Conservation (phyloP, 768 basidiomycete species). For the Macrolepiota albuminosa region DNA sequence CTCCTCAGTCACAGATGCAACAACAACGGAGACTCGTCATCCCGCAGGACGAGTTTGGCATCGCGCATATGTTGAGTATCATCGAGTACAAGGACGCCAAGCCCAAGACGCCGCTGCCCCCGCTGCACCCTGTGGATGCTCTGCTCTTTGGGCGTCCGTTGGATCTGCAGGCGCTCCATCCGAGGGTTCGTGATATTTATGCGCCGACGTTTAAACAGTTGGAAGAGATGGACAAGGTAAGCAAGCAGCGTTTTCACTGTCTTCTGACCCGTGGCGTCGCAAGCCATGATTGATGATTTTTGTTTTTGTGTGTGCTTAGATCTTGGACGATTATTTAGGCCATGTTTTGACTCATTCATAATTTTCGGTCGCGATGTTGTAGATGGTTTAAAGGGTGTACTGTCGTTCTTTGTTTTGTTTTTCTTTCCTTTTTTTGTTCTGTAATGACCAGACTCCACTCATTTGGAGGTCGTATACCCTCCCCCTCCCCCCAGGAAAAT, state of each 20-base stretch:
- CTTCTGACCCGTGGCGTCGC: too few relatives aligned
- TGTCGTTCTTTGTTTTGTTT: not conserved
- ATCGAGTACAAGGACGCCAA: constrained; percentile 64
- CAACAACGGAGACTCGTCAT: constrained; percentile 44
- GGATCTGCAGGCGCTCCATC: constrained; percentile 62
- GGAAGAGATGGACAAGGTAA: constrained; percentile 78
- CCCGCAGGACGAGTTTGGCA: constrained; percentile 82
- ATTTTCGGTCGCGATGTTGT: not conserved
- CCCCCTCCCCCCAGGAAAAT: not conserved
- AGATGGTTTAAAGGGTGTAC: not conserved
- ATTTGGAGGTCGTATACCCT: not conserved
- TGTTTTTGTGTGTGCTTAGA: not conserved
- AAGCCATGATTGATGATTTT: not conserved
- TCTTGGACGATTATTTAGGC: constrained; percentile 15
- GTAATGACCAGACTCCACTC: not conserved
- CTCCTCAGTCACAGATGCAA: not conserved
- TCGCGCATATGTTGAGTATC: constrained; percentile 81
- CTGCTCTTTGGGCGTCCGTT: constrained; percentile 65
- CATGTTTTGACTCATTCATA: constrained; percentile 8
- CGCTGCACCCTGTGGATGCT: constrained; percentile 63
- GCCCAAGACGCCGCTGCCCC: constrained; percentile 26
- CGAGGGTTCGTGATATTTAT: constrained; percentile 68
- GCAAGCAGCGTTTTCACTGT: not conserved
- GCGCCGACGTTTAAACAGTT: constrained; percentile 64
- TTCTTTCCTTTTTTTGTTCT: not conserved